These are phyloP conservation scores for Leccinellum albellum DNA, from an alignment of 768 basidiomycete genomes.

Conservation along the genomic window DNA sequence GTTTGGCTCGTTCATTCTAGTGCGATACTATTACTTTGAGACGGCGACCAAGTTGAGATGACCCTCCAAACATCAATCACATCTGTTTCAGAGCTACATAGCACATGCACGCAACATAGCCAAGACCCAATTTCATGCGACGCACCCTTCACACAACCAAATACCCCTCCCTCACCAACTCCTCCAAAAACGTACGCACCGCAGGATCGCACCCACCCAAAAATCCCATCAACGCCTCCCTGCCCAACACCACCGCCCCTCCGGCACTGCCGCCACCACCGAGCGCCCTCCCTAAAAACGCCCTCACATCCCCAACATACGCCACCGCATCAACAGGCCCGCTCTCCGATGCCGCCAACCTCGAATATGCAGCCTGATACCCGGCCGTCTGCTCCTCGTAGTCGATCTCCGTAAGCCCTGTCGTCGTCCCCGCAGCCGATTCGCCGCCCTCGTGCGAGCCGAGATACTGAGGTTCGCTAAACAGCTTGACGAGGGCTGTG, in stretches of 20 bases:
- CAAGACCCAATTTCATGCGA: too few species aligned
- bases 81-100: background rate
- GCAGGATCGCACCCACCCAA: slow-evolving; percentile 16
- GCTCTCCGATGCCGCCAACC: slow-evolving; percentile 77
- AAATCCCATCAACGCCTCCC: slow-evolving; percentile 18
- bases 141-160: background rate
- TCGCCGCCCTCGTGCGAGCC: slow-evolving; percentile 18
- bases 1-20: too few species aligned
- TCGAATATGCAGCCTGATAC: slow-evolving; percentile 93
- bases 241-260: slow-evolving; percentile 9
- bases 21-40: too few species aligned
- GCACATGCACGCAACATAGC: too few species aligned
- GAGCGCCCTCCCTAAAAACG: slow-evolving; percentile 47
- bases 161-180: slow-evolving; percentile 28
- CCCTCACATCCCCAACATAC: slow-evolving; percentile 54
- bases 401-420: slow-evolving; percentile 69
- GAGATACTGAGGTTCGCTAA: slow-evolving; percentile 74
- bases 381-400: slow-evolving; percentile 87
- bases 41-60: too few species aligned
- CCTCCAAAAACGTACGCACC: slow-evolving; percentile 30
- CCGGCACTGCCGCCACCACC: background rate
- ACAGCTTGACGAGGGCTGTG: slow-evolving; percentile 67
- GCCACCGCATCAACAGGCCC: slow-evolving; percentile 56
- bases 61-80: background rate
- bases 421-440: background rate